These are phyloP conservation scores for Lenwebbia sp. DNA, from an alignment of 345 rosid species.

Conservation along the genomic window DNA sequence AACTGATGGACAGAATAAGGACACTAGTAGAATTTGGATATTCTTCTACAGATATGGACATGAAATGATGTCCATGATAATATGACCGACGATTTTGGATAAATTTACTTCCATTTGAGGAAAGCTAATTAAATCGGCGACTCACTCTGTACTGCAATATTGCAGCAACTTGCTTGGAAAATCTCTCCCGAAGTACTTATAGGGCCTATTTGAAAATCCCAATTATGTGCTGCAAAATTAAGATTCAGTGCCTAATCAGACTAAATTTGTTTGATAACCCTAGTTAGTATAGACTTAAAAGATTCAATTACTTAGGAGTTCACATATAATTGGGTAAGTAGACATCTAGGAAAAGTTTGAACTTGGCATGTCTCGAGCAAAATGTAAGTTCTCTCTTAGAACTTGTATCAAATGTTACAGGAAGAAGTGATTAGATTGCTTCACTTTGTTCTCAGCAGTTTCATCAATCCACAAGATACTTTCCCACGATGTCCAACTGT, in stretches of 20 bases:
- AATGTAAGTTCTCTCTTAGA: not conserved
- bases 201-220: not conserved
- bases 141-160: not conserved
- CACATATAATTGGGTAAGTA: not conserved
- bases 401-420: not conserved
- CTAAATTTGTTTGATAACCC: not conserved
- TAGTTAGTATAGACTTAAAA: not conserved
- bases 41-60: not conserved
- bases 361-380: not conserved
- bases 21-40: not conserved
- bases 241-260: not conserved
- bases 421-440: not conserved
- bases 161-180: not conserved
- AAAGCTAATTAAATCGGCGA: not conserved
- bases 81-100: not conserved
- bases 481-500: not conserved
- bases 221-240: not conserved
- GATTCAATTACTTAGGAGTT: not conserved
- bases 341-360: too few species aligned
- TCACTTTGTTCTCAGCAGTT: not conserved
- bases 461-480: not conserved
- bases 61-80: not conserved
- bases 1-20: not conserved
- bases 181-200: not conserved
- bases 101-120: not conserved